Percentiles rank a stretch among this genome's conserved stretches.
These are phyloP conservation scores for Wickerhamiella galacta DNA, from an alignment of 805 yeast genomes.

Conservation along the genomic window DNA sequence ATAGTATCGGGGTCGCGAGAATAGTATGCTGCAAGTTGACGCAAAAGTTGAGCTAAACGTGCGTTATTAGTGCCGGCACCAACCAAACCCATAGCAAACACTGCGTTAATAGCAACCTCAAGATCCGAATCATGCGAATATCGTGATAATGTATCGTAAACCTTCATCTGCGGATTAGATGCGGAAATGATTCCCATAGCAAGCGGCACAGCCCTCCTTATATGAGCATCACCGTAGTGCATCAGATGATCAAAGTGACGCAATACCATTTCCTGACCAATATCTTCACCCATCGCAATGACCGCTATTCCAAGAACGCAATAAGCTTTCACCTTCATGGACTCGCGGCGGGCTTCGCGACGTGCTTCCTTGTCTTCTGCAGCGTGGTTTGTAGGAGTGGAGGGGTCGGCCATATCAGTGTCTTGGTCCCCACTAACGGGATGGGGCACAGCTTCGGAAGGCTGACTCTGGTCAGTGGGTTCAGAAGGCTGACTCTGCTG, in stretches of 20 bases:
- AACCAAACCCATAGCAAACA: constrained; percentile 91
- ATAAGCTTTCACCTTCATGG: constrained; percentile 53
- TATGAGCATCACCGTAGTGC: constrained; percentile 90
- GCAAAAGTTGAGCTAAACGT: constrained; percentile 82
- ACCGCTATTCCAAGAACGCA: constrained; percentile 90
- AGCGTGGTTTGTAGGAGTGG: constrained; percentile 11
- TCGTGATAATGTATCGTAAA: constrained; percentile 87
- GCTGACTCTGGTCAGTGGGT: constrained; percentile 21
- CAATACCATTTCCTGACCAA: constrained; percentile 92
- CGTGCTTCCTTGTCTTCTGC: constrained; percentile 19
- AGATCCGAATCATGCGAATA: constrained; percentile 91
- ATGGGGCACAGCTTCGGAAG: constrained; percentile 7
- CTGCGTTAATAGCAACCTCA: constrained; percentile 87
- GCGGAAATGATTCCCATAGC: constrained; percentile 95
- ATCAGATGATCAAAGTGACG: constrained; percentile 94
- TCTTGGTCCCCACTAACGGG: constrained; percentile 5
- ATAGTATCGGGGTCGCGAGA: constrained; percentile 77
- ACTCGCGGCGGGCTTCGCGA: constrained; percentile 17
- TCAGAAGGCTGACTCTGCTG: constrained; percentile 12
- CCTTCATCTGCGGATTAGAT: constrained; percentile 91
- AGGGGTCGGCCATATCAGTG: constrained; percentile 7
- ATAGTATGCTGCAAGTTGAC: constrained; percentile 90
- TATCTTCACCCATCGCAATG: constrained; percentile 93
- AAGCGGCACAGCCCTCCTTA: constrained; percentile 86
- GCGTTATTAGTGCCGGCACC: constrained; percentile 99